Conservation (phyloP, 495 filamentous ascomycete genomes). For the Penicillium arizonense region DNA sequence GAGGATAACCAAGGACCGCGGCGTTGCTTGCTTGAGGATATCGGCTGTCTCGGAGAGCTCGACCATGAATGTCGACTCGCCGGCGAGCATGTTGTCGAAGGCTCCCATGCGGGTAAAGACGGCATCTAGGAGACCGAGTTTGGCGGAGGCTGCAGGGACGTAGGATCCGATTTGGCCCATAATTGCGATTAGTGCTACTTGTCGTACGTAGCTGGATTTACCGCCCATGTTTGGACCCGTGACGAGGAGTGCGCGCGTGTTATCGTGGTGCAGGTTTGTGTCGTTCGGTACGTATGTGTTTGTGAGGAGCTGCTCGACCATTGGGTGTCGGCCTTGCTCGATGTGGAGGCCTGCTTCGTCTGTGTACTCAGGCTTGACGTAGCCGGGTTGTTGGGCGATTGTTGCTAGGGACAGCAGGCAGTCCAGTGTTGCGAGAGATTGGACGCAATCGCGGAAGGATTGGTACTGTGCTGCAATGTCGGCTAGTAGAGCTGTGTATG, state of each 20-base stretch:
- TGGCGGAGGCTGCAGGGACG: conserved; percentile 75
- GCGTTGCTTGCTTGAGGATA: conserved; percentile 84
- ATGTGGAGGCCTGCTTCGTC: conserved; percentile 69
- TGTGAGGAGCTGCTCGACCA: conserved; percentile 89
- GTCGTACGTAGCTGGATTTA: conserved; percentile 91
- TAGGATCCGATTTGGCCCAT: conserved; percentile 95
- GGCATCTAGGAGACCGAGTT: conserved; percentile 80
- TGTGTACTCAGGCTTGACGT: conserved; percentile 81
- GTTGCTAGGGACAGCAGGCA: conserved; percentile 84
- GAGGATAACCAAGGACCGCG: conserved; percentile 80
- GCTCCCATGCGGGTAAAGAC: conserved; percentile 98
- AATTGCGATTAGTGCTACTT: conserved; percentile 85
- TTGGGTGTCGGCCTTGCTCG: conserved; percentile 81
- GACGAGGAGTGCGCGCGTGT: conserved; percentile 76
- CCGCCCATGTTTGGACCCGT: conserved; percentile 99
- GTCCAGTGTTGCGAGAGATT: conserved; percentile 83
- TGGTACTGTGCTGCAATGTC: conserved; percentile 83
- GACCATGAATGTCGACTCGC: conserved; percentile 97
- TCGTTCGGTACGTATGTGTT: conserved; percentile 91
- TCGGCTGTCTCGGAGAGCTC: conserved; percentile 89
- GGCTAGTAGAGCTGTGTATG: conserved; percentile 66
- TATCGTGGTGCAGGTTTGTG: conserved; percentile 61
- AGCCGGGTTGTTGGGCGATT: conserved; percentile 83
- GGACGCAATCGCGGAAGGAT: conserved; percentile 80
- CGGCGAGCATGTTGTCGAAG: conserved; percentile 92